Evolutionary conservation across 441 rosid genomes (phyloP).

Genomic region (Lepidium campestre): DNA sequence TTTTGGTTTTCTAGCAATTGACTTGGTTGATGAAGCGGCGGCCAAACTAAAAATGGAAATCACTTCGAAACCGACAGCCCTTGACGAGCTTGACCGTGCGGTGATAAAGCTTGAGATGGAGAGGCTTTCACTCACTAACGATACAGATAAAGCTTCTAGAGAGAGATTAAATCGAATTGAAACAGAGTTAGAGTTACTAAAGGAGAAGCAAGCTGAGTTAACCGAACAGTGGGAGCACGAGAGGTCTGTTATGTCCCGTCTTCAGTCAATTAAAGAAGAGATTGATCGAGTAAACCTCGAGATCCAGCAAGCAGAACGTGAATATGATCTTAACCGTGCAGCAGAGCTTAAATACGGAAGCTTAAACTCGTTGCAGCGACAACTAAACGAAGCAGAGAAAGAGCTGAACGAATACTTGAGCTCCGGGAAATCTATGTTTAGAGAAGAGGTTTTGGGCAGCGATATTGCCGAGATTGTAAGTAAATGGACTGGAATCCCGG

Average conservation of each 20-base stretch:
- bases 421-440: slow-evolving; percentile 92
- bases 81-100: slow-evolving; percentile 91
- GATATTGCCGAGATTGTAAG: slow-evolving; percentile 96
- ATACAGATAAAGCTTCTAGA: slow-evolving; percentile 81
- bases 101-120: slow-evolving; percentile 95
- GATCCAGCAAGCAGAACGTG: slow-evolving; percentile 98
- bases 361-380: slow-evolving; percentile 80
- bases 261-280: slow-evolving; percentile 96
- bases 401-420: slow-evolving; percentile 81
- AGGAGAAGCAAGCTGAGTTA: slow-evolving; percentile 73
- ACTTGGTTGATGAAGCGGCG: slow-evolving; percentile 96
- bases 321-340: slow-evolving; percentile 96
- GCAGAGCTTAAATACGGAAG: slow-evolving; percentile 97
- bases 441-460: slow-evolving; percentile 89
- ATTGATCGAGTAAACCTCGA: slow-evolving; percentile 91
- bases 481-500: slow-evolving; percentile 97
- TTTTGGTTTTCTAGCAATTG: slow-evolving; percentile 65
- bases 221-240: slow-evolving; percentile 98
- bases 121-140: slow-evolving; percentile 80
- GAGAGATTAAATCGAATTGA: slow-evolving; percentile 82
- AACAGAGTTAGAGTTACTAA: slow-evolving; percentile 55
- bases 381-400: slow-evolving; percentile 74
- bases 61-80: slow-evolving; percentile 94
- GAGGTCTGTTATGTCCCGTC: slow-evolving; percentile 83
- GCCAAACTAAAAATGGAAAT: slow-evolving; percentile 97